Conservation (phyloP, 116 monocot species). For the Trichopus zeylanicus region DNA sequence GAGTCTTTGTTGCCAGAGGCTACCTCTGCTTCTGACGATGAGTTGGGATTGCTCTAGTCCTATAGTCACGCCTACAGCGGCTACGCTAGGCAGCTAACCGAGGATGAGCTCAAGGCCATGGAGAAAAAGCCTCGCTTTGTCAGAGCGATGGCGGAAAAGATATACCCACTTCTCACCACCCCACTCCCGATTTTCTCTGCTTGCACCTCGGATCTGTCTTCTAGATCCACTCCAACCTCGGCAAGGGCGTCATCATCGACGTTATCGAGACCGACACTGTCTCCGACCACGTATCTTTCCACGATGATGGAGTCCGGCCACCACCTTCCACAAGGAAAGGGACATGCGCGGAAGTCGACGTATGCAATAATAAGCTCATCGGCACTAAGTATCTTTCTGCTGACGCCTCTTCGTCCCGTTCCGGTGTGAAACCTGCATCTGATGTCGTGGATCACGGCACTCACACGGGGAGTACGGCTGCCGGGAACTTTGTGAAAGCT, state of each 20-base stretch:
- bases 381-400: no score
- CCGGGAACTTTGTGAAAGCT: no score
- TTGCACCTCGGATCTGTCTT: background rate
- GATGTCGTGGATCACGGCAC: slow-evolving; percentile 13
- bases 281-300: no score
- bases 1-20: no score
- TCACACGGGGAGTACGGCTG: background rate
- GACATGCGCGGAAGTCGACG: no score
- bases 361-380: no score
- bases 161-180: background rate
- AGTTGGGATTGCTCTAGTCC: background rate
- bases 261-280: background rate
- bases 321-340: background rate
- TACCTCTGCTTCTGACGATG: no score
- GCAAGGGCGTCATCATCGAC: slow-evolving; percentile 2
- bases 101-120: no score
- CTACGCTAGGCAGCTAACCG: background rate
- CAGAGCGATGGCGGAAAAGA: background rate
- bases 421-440: no score
- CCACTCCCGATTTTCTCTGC: background rate
- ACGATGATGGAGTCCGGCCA: no score
- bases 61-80: background rate
- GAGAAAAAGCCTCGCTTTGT: background rate
- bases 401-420: no score
- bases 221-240: background rate